Percentiles rank a stretch among this genome's conserved stretches.
Conservation (phyloP, 129 eudicot genomes). For the Ambrosia trifida region DNA sequence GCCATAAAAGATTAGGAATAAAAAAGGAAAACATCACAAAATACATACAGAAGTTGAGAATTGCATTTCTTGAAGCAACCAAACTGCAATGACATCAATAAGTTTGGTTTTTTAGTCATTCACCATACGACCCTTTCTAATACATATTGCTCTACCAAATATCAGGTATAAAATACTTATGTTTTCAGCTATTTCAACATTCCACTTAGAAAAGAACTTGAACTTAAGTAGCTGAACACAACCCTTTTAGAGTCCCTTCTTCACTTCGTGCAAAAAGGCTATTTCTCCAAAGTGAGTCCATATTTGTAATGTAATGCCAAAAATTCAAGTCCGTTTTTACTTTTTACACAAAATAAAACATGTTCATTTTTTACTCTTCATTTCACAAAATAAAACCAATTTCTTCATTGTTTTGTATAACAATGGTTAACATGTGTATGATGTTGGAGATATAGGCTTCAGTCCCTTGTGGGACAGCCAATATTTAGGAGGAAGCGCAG, state of each 20-base stretch:
- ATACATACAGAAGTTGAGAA: neutral
- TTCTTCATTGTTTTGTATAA: conserved; percentile 12
- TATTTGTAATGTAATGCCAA: neutral
- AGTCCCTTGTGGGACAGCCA: no score
- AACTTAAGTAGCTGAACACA: conserved; percentile 2
- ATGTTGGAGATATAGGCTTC: no score
- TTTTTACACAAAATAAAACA: neutral
- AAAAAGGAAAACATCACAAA: neutral
- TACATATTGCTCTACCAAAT: conserved; percentile 1
- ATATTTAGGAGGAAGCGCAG: no score
- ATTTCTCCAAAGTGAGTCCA: conserved; percentile 1
- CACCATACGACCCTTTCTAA: neutral
- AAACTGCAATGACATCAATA: neutral
- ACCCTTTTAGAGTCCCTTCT: conserved; percentile 10
- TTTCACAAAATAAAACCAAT: neutral
- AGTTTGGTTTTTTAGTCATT: conserved; percentile 2
- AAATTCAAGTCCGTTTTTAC: neutral
- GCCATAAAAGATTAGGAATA: neutral
- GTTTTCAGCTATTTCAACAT: neutral
- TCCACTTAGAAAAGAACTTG: neutral
- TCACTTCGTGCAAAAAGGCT: neutral
- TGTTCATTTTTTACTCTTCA: conserved; percentile 14
- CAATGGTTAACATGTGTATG: conserved; percentile 8
- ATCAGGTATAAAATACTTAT: neutral
- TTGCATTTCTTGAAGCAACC: neutral